Evolutionary conservation across 2,329 filamentous ascomycete genomes (phyloP).

Genomic region (Scytalidium sp.): DNA sequence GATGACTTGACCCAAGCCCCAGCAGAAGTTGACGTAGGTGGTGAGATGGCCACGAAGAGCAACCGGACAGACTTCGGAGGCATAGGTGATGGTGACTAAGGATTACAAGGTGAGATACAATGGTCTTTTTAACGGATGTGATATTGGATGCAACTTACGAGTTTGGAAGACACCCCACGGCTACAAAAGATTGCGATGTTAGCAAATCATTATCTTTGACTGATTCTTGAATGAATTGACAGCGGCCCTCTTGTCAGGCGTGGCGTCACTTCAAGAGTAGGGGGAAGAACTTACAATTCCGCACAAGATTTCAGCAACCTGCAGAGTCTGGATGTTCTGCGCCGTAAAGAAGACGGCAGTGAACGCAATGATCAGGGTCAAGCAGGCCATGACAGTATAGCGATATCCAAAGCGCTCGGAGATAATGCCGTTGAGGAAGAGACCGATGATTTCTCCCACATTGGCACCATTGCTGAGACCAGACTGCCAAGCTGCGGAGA

Average conservation of each 20-base stretch:
- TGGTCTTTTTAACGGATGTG: neutral
- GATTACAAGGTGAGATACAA: slow-evolving; percentile 3
- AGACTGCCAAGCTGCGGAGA: slow-evolving; percentile 32
- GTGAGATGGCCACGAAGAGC: slow-evolving; percentile 52
- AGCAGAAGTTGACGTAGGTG: slow-evolving; percentile 55
- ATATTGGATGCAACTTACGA: slow-evolving; percentile 33
- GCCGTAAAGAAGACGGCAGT: slow-evolving; percentile 50
- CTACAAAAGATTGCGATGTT: slow-evolving; percentile 12
- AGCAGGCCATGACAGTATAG: slow-evolving; percentile 45
- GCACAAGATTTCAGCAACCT: slow-evolving; percentile 48
- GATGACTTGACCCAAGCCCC: slow-evolving; percentile 49
- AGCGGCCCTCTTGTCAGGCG: too few species aligned
- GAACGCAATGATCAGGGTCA: slow-evolving; percentile 41
- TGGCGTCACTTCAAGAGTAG: too few species aligned
- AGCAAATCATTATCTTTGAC: too few species aligned
- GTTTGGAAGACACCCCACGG: slow-evolving; percentile 42
- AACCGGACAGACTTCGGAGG: slow-evolving; percentile 53
- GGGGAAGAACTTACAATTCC: slow-evolving; percentile 33
- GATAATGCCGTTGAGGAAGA: slow-evolving; percentile 46
- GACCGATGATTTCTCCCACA: slow-evolving; percentile 42
- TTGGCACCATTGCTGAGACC: slow-evolving; percentile 30
- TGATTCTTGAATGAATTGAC: too few species aligned
- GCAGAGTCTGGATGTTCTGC: slow-evolving; percentile 40
- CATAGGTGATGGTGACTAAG: slow-evolving; percentile 30
- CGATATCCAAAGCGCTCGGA: slow-evolving; percentile 50